These are phyloP conservation scores for Ambrosia artemisiifolia DNA, from an alignment of 129 eudicot genomes.

Conservation along the genomic window DNA sequence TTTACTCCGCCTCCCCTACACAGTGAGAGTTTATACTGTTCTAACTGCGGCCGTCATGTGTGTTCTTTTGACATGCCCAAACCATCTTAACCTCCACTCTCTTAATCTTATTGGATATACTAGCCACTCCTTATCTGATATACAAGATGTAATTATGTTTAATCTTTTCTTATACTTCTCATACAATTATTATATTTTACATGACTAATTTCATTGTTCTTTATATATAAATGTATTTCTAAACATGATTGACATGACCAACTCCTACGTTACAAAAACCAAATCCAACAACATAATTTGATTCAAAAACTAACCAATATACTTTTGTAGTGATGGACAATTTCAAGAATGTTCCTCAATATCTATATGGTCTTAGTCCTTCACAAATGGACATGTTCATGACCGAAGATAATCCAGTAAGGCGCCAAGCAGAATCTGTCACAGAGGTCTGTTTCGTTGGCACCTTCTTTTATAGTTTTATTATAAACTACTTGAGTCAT, in stretches of 20 bases:
- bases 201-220: too few relatives aligned
- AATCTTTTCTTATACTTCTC: too few relatives aligned
- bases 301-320: neutral
- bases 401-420: conserved; percentile 76
- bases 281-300: neutral
- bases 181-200: too few relatives aligned
- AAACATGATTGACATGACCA: neutral
- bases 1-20: too few relatives aligned
- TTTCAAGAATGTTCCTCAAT: conserved; percentile 71
- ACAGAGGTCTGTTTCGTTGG: conserved; percentile 55
- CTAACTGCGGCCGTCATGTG: too few relatives aligned
- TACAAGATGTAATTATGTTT: too few relatives aligned
- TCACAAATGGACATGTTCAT: conserved; percentile 90
- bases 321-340: conserved; percentile 68
- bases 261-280: neutral
- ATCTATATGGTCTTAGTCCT: conserved; percentile 73
- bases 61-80: too few relatives aligned
- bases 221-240: too few relatives aligned
- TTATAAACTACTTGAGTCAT: neutral
- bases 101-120: too few relatives aligned
- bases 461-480: neutral
- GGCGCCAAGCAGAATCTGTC: conserved; percentile 62
- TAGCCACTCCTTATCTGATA: too few relatives aligned
- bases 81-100: too few relatives aligned
- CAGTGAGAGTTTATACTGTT: too few relatives aligned